These are phyloP conservation scores for Microcyclosporella mali DNA, from an alignment of 2,329 filamentous ascomycete genomes.

Conservation along the genomic window DNA sequence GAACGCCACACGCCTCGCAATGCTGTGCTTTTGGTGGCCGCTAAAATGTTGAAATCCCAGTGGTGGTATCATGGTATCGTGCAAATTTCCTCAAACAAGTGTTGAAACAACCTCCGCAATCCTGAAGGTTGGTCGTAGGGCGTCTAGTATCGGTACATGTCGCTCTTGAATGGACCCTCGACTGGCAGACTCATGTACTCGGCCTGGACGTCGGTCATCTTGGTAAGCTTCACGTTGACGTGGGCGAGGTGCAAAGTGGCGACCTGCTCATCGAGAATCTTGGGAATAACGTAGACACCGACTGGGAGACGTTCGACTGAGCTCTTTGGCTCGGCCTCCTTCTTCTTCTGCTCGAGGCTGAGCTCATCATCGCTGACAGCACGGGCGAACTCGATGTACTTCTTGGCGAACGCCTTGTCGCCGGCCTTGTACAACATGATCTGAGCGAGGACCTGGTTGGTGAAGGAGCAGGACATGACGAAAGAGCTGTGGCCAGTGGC, in stretches of 20 bases:
- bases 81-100: slow-evolving; percentile 14
- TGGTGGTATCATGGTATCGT: slow-evolving; percentile 17
- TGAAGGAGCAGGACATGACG: slow-evolving; percentile 99
- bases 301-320: slow-evolving; percentile 70
- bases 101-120: slow-evolving; percentile 23
- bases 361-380: slow-evolving; percentile 29
- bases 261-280: slow-evolving; percentile 98
- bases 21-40: slow-evolving; percentile 19
- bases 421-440: slow-evolving; percentile 95
- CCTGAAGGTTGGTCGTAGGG: slow-evolving; percentile 13
- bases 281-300: slow-evolving; percentile 94
- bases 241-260: slow-evolving; percentile 87
- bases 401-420: slow-evolving; percentile 79
- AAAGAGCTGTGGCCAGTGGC: slow-evolving; percentile 99
- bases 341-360: slow-evolving; percentile 26
- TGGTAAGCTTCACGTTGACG: slow-evolving; percentile 89
- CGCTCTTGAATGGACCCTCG: slow-evolving; percentile 93
- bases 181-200: slow-evolving; percentile 85
- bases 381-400: slow-evolving; percentile 87
- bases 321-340: slow-evolving; percentile 49
- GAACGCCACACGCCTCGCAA: slow-evolving; percentile 24
- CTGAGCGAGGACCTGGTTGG: slow-evolving; percentile 99
- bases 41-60: slow-evolving; percentile 9
- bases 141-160: slow-evolving; percentile 74
- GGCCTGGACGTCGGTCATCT: slow-evolving; percentile 77